Conservation (phyloP, 2,329 filamentous ascomycete genomes). For the Aspergillus quadricinctus region DNA sequence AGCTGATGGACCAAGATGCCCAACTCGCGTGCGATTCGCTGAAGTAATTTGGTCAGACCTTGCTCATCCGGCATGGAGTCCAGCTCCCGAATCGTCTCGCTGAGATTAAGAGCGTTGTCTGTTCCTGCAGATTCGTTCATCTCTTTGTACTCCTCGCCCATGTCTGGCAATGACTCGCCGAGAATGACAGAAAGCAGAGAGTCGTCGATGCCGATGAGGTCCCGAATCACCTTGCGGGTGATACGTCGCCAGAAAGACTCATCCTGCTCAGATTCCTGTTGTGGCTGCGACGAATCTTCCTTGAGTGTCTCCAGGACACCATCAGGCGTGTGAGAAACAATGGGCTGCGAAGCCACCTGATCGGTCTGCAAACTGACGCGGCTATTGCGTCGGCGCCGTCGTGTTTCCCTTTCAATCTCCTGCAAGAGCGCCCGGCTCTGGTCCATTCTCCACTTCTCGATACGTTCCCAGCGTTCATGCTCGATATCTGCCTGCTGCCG, state of each 20-base stretch:
- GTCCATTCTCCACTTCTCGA: constrained; percentile 88
- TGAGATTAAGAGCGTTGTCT: constrained; percentile 34
- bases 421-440: constrained; percentile 81
- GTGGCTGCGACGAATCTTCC: constrained; percentile 42
- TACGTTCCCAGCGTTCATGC: constrained; percentile 71
- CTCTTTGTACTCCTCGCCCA: constrained; percentile 24
- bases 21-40: constrained; percentile 81
- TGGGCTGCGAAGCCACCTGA: constrained; percentile 10
- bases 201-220: constrained; percentile 89
- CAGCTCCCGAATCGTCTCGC: constrained; percentile 29
- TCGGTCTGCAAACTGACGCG: constrained; percentile 21
- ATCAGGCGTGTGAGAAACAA: constrained; percentile 13
- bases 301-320: constrained; percentile 50
- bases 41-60: constrained; percentile 61
- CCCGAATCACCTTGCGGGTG: constrained; percentile 79
- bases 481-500: constrained; percentile 58
- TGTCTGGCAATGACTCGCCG: constrained; percentile 66
- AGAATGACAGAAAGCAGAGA: constrained; percentile 78
- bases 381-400: constrained; percentile 51
- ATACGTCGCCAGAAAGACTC: constrained; percentile 76
- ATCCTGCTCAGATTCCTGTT: constrained; percentile 43
- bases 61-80: constrained; percentile 23
- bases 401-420: constrained; percentile 82
- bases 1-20: constrained; percentile 78
- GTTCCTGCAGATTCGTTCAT: constrained; percentile 11